These are phyloP conservation scores for Boehmeria nivea DNA, from an alignment of 306 rosid species.

Conservation along the genomic window DNA sequence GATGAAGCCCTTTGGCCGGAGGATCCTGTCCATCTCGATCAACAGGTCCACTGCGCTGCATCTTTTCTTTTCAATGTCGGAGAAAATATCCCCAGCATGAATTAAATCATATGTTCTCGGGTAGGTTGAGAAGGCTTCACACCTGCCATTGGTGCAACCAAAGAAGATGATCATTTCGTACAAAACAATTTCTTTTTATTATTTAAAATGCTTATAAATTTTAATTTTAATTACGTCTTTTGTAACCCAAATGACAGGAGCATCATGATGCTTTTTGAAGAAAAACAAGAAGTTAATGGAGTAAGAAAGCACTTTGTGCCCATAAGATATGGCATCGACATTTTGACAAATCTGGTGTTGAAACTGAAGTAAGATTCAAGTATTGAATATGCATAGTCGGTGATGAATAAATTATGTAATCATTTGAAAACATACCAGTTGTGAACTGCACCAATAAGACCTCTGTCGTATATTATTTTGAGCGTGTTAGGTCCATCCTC, in stretches of 20 bases:
- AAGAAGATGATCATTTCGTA: not conserved
- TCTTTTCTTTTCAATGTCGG: slow-evolving; percentile 64
- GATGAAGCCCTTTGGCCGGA: slow-evolving; percentile 79
- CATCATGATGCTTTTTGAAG: no score
- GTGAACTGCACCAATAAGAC: slow-evolving; percentile 78
- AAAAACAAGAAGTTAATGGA: no score
- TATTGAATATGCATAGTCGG: not conserved
- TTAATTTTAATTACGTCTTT: no score
- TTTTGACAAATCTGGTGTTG: no score
- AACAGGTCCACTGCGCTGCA: slow-evolving; percentile 75
- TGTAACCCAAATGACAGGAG: no score
- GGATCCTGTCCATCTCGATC: slow-evolving; percentile 89
- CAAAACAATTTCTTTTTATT: no score
- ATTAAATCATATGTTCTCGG: slow-evolving; percentile 90
- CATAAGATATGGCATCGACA: no score
- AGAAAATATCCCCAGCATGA: slow-evolving; percentile 77
- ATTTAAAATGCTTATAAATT: no score
- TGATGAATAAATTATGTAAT: not conserved
- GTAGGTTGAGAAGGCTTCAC: slow-evolving; percentile 93
- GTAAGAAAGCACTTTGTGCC: no score
- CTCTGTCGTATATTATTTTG: slow-evolving; percentile 85
- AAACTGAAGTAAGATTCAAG: no score
- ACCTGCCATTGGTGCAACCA: slow-evolving; percentile 44
- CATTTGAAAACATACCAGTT: slow-evolving; percentile 52
- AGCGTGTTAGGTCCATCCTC: slow-evolving; percentile 79